Evolutionary conservation across 75 land plant genomes (phyloP).

Genomic region (Sequoiadendron giganteum): DNA sequence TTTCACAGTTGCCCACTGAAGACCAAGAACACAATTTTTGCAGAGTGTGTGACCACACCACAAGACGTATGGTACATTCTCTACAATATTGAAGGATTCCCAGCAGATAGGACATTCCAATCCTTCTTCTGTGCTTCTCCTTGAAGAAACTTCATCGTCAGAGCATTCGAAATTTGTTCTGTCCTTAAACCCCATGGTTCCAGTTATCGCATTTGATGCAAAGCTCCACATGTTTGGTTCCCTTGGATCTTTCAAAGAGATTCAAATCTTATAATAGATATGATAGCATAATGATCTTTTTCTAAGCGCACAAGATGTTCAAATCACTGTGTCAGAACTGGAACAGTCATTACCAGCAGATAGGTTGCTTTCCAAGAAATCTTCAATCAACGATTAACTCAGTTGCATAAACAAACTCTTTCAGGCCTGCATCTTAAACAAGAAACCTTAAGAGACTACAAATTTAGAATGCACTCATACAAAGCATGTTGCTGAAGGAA

Average conservation of each 20-base stretch:
- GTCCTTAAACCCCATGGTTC: conserved; percentile 31
- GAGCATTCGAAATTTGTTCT: conserved; percentile 37
- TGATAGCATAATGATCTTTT: background rate
- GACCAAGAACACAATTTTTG: conserved; percentile 78
- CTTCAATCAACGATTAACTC: background rate
- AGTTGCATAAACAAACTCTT: background rate
- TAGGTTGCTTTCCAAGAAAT: background rate
- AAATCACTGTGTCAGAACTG: background rate
- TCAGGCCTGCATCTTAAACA: conserved; percentile 6
- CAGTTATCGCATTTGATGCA: conserved; percentile 48
- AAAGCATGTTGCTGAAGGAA: background rate
- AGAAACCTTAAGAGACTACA: background rate
- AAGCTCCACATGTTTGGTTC: conserved; percentile 53
- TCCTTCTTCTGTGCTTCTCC: conserved; percentile 66
- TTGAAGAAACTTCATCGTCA: conserved; percentile 64
- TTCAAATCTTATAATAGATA: background rate
- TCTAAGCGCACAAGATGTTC: background rate
- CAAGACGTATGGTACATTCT: conserved; percentile 87
- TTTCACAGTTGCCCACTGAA: conserved; percentile 89
- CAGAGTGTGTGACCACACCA: conserved; percentile 99
- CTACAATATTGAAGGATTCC: conserved; percentile 86
- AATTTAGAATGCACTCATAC: background rate
- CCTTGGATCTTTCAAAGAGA: background rate
- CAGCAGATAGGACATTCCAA: conserved; percentile 97
- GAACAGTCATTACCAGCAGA: background rate